Evolutionary conservation across 164 flowering plant species (phyloP), one percentile per base, ranked within the genome.

Genomic region (Stephania japonica): DNA sequence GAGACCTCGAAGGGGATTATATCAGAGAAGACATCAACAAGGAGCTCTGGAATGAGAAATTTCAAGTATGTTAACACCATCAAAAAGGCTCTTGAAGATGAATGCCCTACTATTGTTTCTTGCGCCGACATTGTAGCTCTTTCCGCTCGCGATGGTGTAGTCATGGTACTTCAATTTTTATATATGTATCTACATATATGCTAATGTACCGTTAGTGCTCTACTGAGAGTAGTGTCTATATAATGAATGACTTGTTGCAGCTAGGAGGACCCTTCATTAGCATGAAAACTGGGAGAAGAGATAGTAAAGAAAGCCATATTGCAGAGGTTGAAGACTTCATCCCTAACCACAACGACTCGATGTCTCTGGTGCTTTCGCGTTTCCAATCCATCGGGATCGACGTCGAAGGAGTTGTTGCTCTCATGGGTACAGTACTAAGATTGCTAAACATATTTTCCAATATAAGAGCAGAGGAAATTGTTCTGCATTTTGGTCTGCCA

Each of bases 61-160:
- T 90, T 91, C 71, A 91, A 89, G 80, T 92, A 87, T 68, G 71
- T 94, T 2, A 68, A 82, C 64, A 85, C 83, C 5, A 94, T 94
- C 81, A 94, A 94, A 74, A 68, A 71, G 5, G 94, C 94, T 9
- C 78, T 91, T 0, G 98, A 94, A 80, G 80, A 42, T 0, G 89
- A 85, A 75, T 94, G 98, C 76, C 97, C 97, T 5, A 14, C 14
- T 43, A 89, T 86, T 0, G 98, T 94, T 73, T 94, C 98, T 43
- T 94, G 98, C 65, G 96, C 97, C n/a, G 97, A 94, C 74, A 78
- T 90, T 18, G 81, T 94, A 9, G 93, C 94, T 70, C 94, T 94
- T 72, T 87, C 97, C 2, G 96, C 98, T 7, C 76, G 97, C 75
- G 97, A 94, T 12, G 98, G 91, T 16, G 81, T 80, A 13, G 81